These are phyloP conservation scores for Sonneratia caseolaris DNA, from an alignment of 345 rosid species.

Conservation along the genomic window DNA sequence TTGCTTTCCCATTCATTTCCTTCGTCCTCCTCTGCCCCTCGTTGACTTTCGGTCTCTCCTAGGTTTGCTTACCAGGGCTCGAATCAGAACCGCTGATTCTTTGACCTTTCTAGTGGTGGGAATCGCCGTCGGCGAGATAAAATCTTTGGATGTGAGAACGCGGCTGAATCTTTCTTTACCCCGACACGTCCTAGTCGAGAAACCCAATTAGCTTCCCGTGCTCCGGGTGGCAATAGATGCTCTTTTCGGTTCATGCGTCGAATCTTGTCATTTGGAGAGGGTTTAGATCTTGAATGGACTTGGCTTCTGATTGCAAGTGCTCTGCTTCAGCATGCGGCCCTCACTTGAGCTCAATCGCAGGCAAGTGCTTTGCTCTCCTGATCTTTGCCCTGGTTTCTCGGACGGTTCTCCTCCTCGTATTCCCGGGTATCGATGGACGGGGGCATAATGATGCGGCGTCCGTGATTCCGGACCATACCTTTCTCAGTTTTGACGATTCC, in stretches of 20 bases:
- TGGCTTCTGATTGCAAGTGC: constrained; percentile 3
- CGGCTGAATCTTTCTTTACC: no score
- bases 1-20: neutral
- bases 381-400: constrained; percentile 41
- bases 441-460: constrained; percentile 13
- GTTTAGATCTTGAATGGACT: constrained; percentile 7
- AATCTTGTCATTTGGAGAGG: neutral
- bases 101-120: neutral
- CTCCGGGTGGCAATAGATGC: neutral
- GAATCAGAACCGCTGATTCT: neutral
- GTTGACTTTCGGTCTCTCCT: neutral
- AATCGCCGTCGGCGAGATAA: neutral
- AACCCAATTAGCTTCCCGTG: neutral
- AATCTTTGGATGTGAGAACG: neutral
- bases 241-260: neutral
- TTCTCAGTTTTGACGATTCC: constrained; percentile 15
- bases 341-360: constrained; percentile 31
- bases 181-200: no score
- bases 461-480: constrained; percentile 13
- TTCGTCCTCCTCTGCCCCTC: neutral
- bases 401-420: constrained; percentile 30
- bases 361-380: constrained; percentile 49
- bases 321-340: constrained; percentile 1
- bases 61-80: neutral
- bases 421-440: constrained; percentile 12